Conservation (phyloP, 2,329 filamentous ascomycete genomes). For the Ophiostoma sp. region DNA sequence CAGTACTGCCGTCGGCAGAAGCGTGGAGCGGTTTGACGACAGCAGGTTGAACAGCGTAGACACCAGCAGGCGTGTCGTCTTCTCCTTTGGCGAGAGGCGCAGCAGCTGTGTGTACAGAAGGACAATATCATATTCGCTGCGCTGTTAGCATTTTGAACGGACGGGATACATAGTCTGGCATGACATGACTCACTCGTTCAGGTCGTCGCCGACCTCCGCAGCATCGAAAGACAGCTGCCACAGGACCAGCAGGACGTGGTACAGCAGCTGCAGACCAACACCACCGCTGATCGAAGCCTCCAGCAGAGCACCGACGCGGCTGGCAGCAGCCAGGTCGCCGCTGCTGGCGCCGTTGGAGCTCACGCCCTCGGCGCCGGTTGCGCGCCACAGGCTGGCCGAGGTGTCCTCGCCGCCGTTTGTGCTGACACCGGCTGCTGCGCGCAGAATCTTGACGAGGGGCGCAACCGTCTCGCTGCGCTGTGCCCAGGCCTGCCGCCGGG, state of each 20-base stretch:
- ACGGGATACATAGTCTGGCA: neutral
- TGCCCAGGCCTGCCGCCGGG: constrained; percentile 83
- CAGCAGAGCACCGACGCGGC: constrained; percentile 36
- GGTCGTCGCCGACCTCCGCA: constrained; percentile 61
- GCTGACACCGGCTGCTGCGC: constrained; percentile 65
- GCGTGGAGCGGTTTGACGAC: constrained; percentile 59
- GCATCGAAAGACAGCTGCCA: constrained; percentile 98
- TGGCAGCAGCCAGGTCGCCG: constrained; percentile 16
- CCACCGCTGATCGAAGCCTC: constrained; percentile 66
- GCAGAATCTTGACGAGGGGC: constrained; percentile 76
- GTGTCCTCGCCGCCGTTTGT: constrained; percentile 51
- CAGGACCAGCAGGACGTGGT: constrained; percentile 85
- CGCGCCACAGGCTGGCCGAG: constrained; percentile 57
- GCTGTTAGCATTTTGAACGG: neutral
- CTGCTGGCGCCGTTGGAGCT: constrained; percentile 15
- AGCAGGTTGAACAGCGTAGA: constrained; percentile 87
- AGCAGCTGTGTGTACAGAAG: constrained; percentile 88
- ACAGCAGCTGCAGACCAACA: constrained; percentile 85
- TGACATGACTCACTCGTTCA: constrained; percentile 67
- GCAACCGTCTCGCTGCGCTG: constrained; percentile 78
- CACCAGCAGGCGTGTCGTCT: constrained; percentile 86
- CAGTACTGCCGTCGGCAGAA: constrained; percentile 79
- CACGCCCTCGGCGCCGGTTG: constrained; percentile 32
- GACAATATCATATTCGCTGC: constrained; percentile 85
- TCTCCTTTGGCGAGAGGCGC: constrained; percentile 91